Conservation (phyloP, 257 asterid genomes). For the Ocimum tenuiflorum region DNA sequence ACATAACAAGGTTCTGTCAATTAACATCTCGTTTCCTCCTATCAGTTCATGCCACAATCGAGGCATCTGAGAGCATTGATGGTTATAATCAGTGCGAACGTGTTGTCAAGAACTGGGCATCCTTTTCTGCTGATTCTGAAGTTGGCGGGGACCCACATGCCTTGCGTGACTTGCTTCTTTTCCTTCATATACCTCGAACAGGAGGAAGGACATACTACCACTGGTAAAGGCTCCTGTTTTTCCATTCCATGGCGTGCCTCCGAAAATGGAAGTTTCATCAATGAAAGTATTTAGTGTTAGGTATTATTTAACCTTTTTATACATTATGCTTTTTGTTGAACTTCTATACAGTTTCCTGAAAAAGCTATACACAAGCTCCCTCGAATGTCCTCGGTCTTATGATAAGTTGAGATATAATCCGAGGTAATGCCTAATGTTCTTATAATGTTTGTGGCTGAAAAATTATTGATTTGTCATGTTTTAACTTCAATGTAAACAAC, state of each 20-base stretch:
- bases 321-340: not conserved
- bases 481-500: not conserved
- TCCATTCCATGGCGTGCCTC: conserved; percentile 5
- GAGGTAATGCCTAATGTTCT: conserved; percentile 41
- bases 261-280: not conserved
- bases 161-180: conserved; percentile 79
- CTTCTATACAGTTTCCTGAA: conserved; percentile 61
- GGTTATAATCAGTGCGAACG: conserved; percentile 52
- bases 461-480: not conserved
- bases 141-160: conserved; percentile 55
- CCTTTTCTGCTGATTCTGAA: conserved; percentile 51
- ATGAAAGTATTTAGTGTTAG: not conserved
- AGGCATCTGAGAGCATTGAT: conserved; percentile 36
- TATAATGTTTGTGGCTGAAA: conserved; percentile 9
- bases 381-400: conserved; percentile 91
- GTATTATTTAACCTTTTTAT: not conserved
- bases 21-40: conserved; percentile 7
- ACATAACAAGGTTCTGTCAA: not conserved
- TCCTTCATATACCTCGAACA: conserved; percentile 95
- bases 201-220: conserved; percentile 91
- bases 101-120: conserved; percentile 78
- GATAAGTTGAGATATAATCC: conserved; percentile 86
- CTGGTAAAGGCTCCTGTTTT: conserved; percentile 42
- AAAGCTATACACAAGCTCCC: conserved; percentile 57
- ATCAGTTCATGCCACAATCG: conserved; percentile 36